A percentile compares a stretch with the other conserved stretches of the same genome.
phyloP scores from a whole-genome alignment of 345 rosid species.

The Jatropha curcas region DNA sequence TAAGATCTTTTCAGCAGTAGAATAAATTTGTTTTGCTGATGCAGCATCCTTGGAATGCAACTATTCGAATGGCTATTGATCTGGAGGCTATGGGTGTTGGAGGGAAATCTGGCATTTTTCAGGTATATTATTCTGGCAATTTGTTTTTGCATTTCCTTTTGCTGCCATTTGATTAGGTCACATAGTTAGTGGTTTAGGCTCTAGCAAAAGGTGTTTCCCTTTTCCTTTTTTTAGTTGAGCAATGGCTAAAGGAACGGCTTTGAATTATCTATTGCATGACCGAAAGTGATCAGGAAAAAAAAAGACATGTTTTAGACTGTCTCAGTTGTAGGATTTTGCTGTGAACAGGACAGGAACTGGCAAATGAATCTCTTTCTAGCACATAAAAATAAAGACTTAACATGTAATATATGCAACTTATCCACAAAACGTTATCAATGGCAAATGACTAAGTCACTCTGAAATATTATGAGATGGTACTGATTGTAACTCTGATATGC shows the following conservation, averaged over 20 bases:
- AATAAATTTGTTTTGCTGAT: constrained; percentile 25
- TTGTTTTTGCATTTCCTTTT: constrained; percentile 5
- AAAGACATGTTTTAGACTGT: neutral
- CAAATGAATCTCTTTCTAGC: too few species aligned
- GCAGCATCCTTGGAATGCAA: constrained; percentile 92
- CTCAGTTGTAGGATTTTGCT: neutral
- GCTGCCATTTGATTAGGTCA: neutral
- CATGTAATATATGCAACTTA: too few species aligned
- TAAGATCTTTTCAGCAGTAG: neutral
- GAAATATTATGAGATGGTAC: neutral
- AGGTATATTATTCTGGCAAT: constrained; percentile 48
- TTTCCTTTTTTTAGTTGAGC: neutral
- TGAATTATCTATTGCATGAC: too few species aligned
- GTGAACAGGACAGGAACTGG: neutral
- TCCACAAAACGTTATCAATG: too few species aligned
- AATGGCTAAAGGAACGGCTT: neutral
- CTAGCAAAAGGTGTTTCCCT: neutral
- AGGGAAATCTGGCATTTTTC: constrained; percentile 83
- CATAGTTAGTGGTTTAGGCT: neutral
- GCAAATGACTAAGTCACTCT: neutral
- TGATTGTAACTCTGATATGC: neutral
- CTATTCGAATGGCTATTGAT: constrained; percentile 78
- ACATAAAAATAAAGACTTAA: too few species aligned
- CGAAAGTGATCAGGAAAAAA: neutral
- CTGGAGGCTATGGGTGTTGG: constrained; percentile 97